phyloP scores from a whole-genome alignment of 345 rosid species.

The Brassica juncea region DNA sequence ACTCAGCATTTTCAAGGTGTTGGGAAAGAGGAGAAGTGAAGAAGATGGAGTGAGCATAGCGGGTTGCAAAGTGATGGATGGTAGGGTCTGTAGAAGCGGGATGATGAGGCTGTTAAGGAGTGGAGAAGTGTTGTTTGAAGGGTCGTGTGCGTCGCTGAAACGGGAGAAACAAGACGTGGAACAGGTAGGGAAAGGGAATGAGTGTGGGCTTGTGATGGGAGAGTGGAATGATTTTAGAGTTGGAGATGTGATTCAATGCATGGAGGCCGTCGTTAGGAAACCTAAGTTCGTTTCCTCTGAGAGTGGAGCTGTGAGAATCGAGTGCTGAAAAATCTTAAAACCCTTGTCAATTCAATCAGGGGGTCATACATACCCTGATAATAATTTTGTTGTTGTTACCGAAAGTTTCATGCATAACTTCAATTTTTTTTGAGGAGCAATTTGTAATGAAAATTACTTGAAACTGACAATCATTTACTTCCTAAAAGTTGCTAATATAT shows the following conservation, averaged over 20 bases:
- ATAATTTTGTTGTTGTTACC: background rate
- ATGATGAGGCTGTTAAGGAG: conserved; percentile 82
- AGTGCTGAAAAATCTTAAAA: conserved; percentile 51
- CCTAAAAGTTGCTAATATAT: no score
- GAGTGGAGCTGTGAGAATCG: conserved; percentile 82
- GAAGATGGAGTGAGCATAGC: conserved; percentile 84
- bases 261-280: conserved; percentile 75
- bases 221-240: conserved; percentile 70
- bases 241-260: conserved; percentile 82
- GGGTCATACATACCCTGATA: background rate
- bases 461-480: background rate
- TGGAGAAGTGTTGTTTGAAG: conserved; percentile 85
- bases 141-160: conserved; percentile 74
- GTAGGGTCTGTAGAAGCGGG: conserved; percentile 58
- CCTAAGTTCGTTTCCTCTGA: conserved; percentile 88
- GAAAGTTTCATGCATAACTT: background rate
- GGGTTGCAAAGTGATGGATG: conserved; percentile 84
- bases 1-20: conserved; percentile 68
- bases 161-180: conserved; percentile 92
- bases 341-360: background rate
- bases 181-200: conserved; percentile 73
- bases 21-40: conserved; percentile 70
- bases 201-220: conserved; percentile 82
- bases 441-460: background rate
- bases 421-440: background rate